phyloP scores from a whole-genome alignment of 2,329 filamentous ascomycete genomes.

The Aureobasidium uvarum region DNA sequence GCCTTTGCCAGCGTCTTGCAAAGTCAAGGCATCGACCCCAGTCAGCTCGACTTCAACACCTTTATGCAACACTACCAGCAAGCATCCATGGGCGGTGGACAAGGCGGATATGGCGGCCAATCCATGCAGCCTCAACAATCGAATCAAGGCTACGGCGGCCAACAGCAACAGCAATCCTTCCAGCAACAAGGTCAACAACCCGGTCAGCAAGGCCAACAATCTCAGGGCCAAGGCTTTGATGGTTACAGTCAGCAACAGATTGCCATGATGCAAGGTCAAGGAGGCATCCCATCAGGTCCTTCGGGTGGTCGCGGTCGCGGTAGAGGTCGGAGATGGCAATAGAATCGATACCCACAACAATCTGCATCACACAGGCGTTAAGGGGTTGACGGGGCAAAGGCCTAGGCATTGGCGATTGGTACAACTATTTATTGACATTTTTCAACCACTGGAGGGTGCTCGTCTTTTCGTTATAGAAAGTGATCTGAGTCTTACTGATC shows the following conservation, averaged over 20 bases:
- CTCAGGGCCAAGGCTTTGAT: conserved; percentile 34
- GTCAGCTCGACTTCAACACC: conserved; percentile 53
- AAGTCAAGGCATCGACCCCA: conserved; percentile 54
- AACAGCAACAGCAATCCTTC: conserved; percentile 27
- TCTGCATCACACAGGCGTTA: conserved; percentile 15
- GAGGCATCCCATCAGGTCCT: conserved; percentile 25
- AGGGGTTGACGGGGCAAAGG: neutral
- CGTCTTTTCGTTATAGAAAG: too few species aligned
- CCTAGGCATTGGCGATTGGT: neutral
- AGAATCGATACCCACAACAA: neutral
- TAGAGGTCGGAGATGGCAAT: conserved; percentile 32
- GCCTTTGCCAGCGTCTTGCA: conserved; percentile 58
- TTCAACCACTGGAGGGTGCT: neutral
- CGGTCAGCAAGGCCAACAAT: conserved; percentile 32
- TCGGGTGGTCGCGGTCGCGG: conserved; percentile 35
- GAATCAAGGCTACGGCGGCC: conserved; percentile 31
- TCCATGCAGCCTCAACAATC: conserved; percentile 29
- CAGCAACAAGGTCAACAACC: conserved; percentile 31
- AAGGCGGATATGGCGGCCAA: conserved; percentile 29
- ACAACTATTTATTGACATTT: neutral
- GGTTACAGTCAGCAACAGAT: conserved; percentile 40
- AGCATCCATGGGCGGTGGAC: conserved; percentile 33
- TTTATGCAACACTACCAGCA: conserved; percentile 55
- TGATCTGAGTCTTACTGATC: too few species aligned
- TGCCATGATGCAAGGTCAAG: conserved; percentile 38